Evolutionary conservation across 1,284 basidiomycete species (phyloP), one percentile per base, ranked within the genome.

Genomic region (Ceratobasidium sp.): DNA sequence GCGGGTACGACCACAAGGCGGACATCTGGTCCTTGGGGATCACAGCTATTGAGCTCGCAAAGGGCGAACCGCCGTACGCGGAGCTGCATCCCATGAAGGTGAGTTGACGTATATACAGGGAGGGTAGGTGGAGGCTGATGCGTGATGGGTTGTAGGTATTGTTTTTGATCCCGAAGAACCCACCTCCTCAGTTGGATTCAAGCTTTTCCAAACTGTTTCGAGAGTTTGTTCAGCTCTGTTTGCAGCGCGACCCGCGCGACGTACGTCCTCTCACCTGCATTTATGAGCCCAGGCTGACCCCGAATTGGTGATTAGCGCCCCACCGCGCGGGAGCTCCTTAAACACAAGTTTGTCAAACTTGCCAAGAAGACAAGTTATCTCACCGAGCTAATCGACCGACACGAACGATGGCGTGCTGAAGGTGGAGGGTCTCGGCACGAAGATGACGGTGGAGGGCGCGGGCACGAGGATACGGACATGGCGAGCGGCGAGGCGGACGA

Each of bases 61-160:
- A 94, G 83, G 97, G 97, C 51, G 97, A 99, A 81, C 97, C 97
- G 24, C 97, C 97, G 1, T 99, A 99, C 81, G 96, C 97, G 1
- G 96, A 98, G 79, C 84, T 99, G 57, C 98, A 99, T 84, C 97
- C 97, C 3, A 99, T 99, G 97, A 99, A 99, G 88, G 95, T 93
- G 76, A 14, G 54, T 57, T 50, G 33, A 19, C 22, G 8, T 24
- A 27, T 45, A 36, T 48, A 24, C 6, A 48, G 57, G 36, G 41
- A 60, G 24, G 17, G 45, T 51, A 7, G 29, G 45, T 51, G 14
- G 29, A 53, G 57, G 56, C 69, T 72, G 45, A 72, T 22, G 24
- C 24, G 29, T 29, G n/a, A 29, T 19, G 2, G 5, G 65, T 4
- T 48, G 22, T 77, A 95, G 94, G 96, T 98, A 22, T 87, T 99